Base-by-base conservation (phyloP, 2,329 filamentous ascomycete species). In the Tothia fuscella region DNA sequence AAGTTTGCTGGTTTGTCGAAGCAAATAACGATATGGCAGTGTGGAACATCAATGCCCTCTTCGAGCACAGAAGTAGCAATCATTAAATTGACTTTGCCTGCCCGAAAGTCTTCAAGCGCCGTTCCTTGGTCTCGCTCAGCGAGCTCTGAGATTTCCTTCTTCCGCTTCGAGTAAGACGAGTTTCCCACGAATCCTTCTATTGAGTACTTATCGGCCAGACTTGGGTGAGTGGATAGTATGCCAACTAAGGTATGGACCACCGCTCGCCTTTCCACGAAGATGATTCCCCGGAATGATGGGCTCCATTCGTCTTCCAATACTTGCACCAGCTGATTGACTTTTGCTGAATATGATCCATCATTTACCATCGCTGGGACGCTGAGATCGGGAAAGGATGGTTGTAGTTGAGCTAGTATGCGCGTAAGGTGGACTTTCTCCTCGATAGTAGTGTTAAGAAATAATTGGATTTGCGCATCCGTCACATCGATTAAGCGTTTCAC, bases 21-120 rank as follows among this genome's bases (percentile, higher is more conserved):
- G 48, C 75, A 79, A 10, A 82, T 64, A 1, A 82, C 77, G 17
- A 78, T 50, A 50, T 78, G 74, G 49, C 78, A 82, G 3, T 71
- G 70, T n/a, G 71, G 68, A 2, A 78, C 60, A 49, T 78, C 75
- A 22, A 79, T 72, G 0, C 74, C 74, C 56, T 78, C 74, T 54
- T 78, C 73, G 2, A 77, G 59, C 0, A 76, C 73, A 40, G 65
- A 70, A 0, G 74, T 78, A 0, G 71, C 62, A 14, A 79, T 54
- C 26, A 78, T 67, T n/a, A 78, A 50, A 44, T 77, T 77, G 34
- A 66, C 72, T 13, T 55, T 57, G 2, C 73, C 65, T 63, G 38
- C n/a, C 7, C 41, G 28, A 16, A 78, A 72, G n/a, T 73, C 67
- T 6, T 68, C 61, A 1, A 80, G 58, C 1, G 70, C 71, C 22